These are phyloP conservation scores for Nissolia schottii DNA, from an alignment of 306 rosid genomes.

Conservation along the genomic window DNA sequence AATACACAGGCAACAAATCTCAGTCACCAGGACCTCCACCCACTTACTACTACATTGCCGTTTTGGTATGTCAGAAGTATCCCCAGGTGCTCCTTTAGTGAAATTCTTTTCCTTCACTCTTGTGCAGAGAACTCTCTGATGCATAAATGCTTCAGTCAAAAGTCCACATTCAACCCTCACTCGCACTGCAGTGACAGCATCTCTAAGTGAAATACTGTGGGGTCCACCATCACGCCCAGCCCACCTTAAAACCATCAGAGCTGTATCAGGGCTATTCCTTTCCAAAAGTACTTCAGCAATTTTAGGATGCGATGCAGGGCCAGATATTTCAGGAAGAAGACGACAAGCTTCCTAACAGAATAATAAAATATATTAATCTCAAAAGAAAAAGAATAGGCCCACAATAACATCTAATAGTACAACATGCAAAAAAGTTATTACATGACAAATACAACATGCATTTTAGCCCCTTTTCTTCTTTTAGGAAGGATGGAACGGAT, in stretches of 20 bases:
- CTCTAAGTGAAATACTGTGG: conserved; percentile 59
- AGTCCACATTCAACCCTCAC: conserved; percentile 97
- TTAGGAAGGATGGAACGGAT: background rate
- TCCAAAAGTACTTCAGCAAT: conserved; percentile 90
- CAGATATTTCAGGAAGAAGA: conserved; percentile 87
- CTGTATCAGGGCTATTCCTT: conserved; percentile 81
- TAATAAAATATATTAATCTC: conserved; percentile 28
- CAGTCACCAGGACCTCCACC: conserved; percentile 80
- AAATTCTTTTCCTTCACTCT: conserved; percentile 59
- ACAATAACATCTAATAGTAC: background rate
- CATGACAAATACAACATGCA: background rate
- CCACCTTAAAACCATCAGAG: conserved; percentile 91
- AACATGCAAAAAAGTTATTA: background rate
- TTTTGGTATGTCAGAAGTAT: conserved; percentile 34
- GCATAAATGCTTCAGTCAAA: conserved; percentile 88
- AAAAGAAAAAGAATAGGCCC: background rate
- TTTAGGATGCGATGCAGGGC: conserved; percentile 85
- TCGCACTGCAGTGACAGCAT: conserved; percentile 93
- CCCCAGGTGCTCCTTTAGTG: conserved; percentile 41
- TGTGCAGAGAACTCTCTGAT: conserved; percentile 78
- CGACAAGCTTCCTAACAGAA: conserved; percentile 80
- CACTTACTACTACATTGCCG: conserved; percentile 39
- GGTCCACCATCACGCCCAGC: conserved; percentile 79
- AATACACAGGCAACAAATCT: conserved; percentile 88
- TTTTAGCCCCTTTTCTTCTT: background rate